Conservation (phyloP, 2,329 filamentous ascomycete genomes). For the Fusarium nygamai region DNA sequence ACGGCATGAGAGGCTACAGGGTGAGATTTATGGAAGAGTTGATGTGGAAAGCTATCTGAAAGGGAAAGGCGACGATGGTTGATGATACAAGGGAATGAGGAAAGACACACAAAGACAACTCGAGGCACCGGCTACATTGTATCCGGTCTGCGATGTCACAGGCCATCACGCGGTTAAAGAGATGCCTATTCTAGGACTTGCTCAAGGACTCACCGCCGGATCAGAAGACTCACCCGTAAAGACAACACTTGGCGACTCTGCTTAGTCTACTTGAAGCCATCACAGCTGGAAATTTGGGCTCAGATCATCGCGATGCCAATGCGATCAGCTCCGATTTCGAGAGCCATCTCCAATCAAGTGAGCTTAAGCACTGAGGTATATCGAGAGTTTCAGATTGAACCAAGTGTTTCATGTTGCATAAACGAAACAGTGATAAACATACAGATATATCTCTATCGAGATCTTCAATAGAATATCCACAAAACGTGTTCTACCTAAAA, state of each 20-base stretch:
- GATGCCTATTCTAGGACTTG: constrained; percentile 9
- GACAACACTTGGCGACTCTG: neutral
- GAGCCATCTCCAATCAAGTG: neutral
- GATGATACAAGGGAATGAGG: neutral
- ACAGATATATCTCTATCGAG: neutral
- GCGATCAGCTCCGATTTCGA: neutral
- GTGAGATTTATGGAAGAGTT: constrained; percentile 78
- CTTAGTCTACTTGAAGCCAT: neutral
- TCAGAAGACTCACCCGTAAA: neutral
- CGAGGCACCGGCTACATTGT: neutral
- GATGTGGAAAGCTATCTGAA: constrained; percentile 81
- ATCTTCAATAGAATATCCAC: neutral
- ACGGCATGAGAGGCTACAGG: constrained; percentile 70
- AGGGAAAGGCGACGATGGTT: constrained; percentile 44
- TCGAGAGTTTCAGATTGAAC: neutral
- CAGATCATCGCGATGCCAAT: neutral
- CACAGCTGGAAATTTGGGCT: too few relatives aligned
- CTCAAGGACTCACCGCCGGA: constrained; percentile 9
- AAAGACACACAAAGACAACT: neutral
- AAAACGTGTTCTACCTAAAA: neutral
- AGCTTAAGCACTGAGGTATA: neutral
- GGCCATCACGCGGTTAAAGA: neutral
- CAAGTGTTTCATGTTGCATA: constrained; percentile 13
- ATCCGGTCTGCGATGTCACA: neutral
- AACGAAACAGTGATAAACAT: neutral